phyloP scores from a whole-genome alignment of 768 basidiomycete genomes.

The Glaciozyma antarctica region DNA sequence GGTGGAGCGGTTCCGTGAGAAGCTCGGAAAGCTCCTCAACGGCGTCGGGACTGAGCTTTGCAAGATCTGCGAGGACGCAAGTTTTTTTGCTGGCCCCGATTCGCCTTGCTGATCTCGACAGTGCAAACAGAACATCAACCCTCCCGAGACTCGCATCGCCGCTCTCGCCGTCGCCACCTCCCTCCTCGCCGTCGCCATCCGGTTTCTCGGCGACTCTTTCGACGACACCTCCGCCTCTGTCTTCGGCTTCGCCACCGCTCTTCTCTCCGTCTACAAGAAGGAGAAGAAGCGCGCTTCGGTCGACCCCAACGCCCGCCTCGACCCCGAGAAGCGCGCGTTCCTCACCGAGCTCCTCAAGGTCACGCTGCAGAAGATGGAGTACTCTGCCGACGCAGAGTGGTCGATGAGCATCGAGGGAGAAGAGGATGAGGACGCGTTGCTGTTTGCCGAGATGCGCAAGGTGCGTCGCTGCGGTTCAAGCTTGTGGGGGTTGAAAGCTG shows the following conservation, averaged over 20 bases:
- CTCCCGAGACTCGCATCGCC: constrained; percentile 6
- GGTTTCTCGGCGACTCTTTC: constrained; percentile 79
- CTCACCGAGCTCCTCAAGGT: constrained; percentile 66
- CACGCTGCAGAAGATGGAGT: constrained; percentile 78
- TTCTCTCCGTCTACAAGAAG: constrained; percentile 69
- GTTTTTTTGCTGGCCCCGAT: constrained; percentile 25
- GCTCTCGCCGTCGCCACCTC: constrained; percentile 9
- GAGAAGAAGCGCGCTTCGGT: constrained; percentile 48
- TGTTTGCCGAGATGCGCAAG: constrained; percentile 78
- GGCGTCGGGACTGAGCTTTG: constrained; percentile 69
- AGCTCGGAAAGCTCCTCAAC: constrained; percentile 73
- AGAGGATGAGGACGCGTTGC: constrained; percentile 77
- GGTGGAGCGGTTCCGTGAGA: constrained; percentile 79
- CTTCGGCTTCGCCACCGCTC: constrained; percentile 64
- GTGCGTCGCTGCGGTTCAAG: constrained; percentile 41
- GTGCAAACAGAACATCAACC: not conserved
- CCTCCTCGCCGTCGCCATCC: constrained; percentile 68
- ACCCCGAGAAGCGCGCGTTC: constrained; percentile 55
- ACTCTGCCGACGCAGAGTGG: constrained; percentile 51
- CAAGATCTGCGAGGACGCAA: constrained; percentile 69
- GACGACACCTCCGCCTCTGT: constrained; percentile 81
- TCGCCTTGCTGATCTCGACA: not conserved
- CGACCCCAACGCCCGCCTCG: constrained; percentile 38
- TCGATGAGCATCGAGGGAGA: constrained; percentile 48
- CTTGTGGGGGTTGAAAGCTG: not conserved